phyloP scores from a whole-genome alignment of 805 yeast genomes.

The Suhomyces sp. region DNA sequence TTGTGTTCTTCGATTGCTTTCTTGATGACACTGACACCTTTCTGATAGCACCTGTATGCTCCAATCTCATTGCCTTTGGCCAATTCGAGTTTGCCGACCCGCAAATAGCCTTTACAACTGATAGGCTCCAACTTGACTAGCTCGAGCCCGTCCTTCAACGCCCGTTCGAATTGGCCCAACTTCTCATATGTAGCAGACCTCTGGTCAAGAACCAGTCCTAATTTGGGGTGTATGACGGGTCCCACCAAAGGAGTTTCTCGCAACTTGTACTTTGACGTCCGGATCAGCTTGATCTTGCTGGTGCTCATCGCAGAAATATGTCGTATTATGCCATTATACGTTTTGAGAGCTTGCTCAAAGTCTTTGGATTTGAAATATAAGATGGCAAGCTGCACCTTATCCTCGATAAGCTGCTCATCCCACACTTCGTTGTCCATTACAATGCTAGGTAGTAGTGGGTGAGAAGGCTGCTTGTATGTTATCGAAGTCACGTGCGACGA shows the following conservation, averaged over 20 bases:
- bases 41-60: slow-evolving; percentile 34
- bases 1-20: slow-evolving; percentile 23
- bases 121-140: slow-evolving; percentile 39
- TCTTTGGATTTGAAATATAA: slow-evolving; percentile 30
- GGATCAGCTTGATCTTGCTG: slow-evolving; percentile 7
- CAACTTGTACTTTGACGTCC: slow-evolving; percentile 19
- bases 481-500: not conserved
- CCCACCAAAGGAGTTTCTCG: slow-evolving; percentile 27
- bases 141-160: slow-evolving; percentile 36
- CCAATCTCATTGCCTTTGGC: slow-evolving; percentile 23
- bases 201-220: slow-evolving; percentile 39
- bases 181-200: slow-evolving; percentile 51
- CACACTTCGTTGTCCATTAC: not conserved
- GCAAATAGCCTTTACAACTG: slow-evolving; percentile 48
- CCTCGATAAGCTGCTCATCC: slow-evolving; percentile 24
- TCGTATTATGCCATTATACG: slow-evolving; percentile 25
- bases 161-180: slow-evolving; percentile 25
- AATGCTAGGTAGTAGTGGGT: not conserved
- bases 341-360: slow-evolving; percentile 24
- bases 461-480: not conserved
- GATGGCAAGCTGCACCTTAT: slow-evolving; percentile 21
- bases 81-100: slow-evolving; percentile 38
- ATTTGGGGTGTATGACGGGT: slow-evolving; percentile 32
- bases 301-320: slow-evolving; percentile 14
- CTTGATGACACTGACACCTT: slow-evolving; percentile 38